Conservation (phyloP, 2,329 filamentous ascomycete genomes). For the Penicillium sp. region DNA sequence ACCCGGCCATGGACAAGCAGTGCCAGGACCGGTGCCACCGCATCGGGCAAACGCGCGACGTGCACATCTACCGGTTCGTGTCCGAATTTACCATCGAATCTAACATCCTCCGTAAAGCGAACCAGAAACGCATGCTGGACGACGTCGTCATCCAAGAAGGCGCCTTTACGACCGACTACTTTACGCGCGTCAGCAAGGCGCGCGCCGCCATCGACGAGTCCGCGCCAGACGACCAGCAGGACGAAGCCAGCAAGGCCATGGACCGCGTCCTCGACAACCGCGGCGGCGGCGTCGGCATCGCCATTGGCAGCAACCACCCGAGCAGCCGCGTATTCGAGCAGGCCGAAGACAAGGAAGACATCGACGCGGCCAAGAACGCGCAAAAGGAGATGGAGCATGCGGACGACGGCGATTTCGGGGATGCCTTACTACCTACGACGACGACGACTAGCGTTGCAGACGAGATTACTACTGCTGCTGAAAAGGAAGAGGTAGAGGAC, state of each 20-base stretch:
- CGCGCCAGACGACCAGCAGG: conserved; percentile 57
- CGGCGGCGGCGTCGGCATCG: conserved; percentile 48
- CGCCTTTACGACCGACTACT: conserved; percentile 95
- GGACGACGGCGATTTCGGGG: conserved; percentile 80
- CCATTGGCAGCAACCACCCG: background rate
- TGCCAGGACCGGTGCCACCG: conserved; percentile 96
- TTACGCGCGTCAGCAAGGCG: conserved; percentile 66
- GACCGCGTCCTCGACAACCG: conserved; percentile 74
- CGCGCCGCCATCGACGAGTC: conserved; percentile 63
- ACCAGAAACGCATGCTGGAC: conserved; percentile 95
- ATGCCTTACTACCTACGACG: conserved; percentile 39
- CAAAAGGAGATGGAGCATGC: conserved; percentile 82
- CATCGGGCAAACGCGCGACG: conserved; percentile 94
- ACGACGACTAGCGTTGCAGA: background rate
- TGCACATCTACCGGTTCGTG: conserved; percentile 93
- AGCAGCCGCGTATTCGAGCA: conserved; percentile 67
- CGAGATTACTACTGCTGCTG: conserved; percentile 28
- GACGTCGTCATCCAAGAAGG: conserved; percentile 98
- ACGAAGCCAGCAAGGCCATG: conserved; percentile 76
- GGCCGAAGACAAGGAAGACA: conserved; percentile 84
- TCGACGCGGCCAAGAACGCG: conserved; percentile 78
- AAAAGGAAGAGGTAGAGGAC: conserved; percentile 31
- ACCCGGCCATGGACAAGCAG: conserved; percentile 99
- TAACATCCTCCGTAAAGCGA: conserved; percentile 93
- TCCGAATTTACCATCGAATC: conserved; percentile 95